Evolutionary conservation across 176 grass and related monocot genomes (phyloP).

Genomic region (Phyllostachys edulis): DNA sequence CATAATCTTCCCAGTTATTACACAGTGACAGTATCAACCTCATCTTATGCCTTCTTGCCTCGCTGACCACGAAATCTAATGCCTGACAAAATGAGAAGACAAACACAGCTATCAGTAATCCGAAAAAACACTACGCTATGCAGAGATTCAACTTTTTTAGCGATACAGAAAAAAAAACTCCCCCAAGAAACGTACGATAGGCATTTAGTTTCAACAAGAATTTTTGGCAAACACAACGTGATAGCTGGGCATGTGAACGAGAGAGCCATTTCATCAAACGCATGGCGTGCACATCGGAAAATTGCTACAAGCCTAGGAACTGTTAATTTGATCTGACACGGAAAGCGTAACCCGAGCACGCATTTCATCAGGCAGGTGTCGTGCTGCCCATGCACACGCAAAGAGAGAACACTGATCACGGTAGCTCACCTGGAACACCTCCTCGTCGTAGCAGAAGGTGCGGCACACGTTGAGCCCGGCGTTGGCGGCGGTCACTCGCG

Average conservation of each 20-base stretch:
- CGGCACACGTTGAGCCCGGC: conserved; percentile 57
- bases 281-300: neutral
- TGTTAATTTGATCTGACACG: neutral
- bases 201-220: neutral
- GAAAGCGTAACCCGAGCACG: neutral
- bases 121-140: neutral
- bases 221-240: neutral
- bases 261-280: neutral
- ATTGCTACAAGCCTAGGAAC: neutral
- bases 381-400: neutral
- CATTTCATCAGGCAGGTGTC: conserved; percentile 29
- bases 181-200: neutral
- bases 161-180: neutral
- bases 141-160: neutral
- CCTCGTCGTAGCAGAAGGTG: conserved; percentile 49
- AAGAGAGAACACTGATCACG: neutral
- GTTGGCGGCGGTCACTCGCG: conserved; percentile 17
- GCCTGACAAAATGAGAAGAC: conserved; percentile 26
- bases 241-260: neutral
- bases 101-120: neutral
- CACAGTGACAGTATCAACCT: conserved; percentile 56
- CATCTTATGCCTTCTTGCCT: conserved; percentile 49
- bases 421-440: conserved; percentile 55
- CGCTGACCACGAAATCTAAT: conserved; percentile 65
- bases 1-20: conserved; percentile 75